Base-by-base conservation (phyloP, 495 filamentous ascomycete genomes). In the Aspergillus biplanus region DNA sequence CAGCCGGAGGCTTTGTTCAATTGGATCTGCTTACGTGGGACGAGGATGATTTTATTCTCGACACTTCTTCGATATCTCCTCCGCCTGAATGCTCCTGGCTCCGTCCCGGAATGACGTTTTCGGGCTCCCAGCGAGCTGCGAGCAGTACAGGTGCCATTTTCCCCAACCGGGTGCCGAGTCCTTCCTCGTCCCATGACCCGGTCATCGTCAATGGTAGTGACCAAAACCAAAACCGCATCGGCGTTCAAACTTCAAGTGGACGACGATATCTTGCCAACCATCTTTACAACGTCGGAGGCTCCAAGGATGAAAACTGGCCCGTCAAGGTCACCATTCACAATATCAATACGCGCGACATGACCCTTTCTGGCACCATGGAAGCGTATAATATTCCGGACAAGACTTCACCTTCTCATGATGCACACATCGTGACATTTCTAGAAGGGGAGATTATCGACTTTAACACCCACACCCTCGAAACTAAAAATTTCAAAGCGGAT, bases 361-460 rank as follows among this genome's bases (percentile, higher is more conserved):
- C 85, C 7, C 69, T 90, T n/a, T 82, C 87, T 15, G 89, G 89
- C 5, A 91, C 89, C 4, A 92, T 92, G 89, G 88, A 90, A 75
- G 89, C 89, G 11, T 90, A 87, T 78, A 86, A 91, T 65, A 89
- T 89, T n/a, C 90, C 85, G 12, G 82, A 82, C 65, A 83, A 82
- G 69, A 74, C 74, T 11, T 81, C 79, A 2, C 79, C 79, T 13
- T 81, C 79, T 0, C 78, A 81, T n/a, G 84, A 83, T 56, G 83
- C 86, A 9, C 85, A 85, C 56, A 91, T 92, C 53, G 84, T 85
- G 27, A 92, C 89, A 2, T 92, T 88, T 67, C 78, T 92, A 16
- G 89, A 92, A 77, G 89, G 89, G 52, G 89, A 92, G 70, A 89
- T 92, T 58, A 85, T 92, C 63, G 89, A 92, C 73, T 89, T 92